Percentiles rank a stretch among this genome's conserved stretches.
Conservation (phyloP, 768 basidiomycete genomes). For the Psilocybe azurescens region DNA sequence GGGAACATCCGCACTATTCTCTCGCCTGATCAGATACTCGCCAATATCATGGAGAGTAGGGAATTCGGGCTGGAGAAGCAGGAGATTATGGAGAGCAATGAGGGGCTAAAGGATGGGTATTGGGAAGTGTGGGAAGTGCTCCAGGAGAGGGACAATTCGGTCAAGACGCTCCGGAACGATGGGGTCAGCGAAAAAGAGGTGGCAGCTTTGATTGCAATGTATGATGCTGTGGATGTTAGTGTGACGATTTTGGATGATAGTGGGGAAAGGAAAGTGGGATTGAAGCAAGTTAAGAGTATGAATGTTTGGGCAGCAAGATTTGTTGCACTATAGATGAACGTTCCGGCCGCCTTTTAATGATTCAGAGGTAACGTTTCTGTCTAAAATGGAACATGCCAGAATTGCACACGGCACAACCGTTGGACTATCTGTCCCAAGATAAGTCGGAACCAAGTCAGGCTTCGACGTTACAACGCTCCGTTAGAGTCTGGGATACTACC, state of each 20-base stretch:
- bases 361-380: too few relatives aligned
- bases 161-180: not conserved
- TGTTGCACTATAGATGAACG: not conserved
- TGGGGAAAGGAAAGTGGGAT: not conserved
- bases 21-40: slow-evolving; percentile 10
- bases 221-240: slow-evolving; percentile 1
- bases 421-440: too few relatives aligned
- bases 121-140: slow-evolving; percentile 17
- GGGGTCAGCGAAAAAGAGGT: not conserved
- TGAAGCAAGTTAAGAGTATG: not conserved
- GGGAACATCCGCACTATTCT: slow-evolving; percentile 18
- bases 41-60: slow-evolving; percentile 6
- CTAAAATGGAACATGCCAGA: too few relatives aligned
- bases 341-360: too few relatives aligned
- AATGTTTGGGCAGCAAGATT: slow-evolving; percentile 1
- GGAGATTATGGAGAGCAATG: slow-evolving; percentile 2
- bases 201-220: not conserved
- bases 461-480: too few relatives aligned
- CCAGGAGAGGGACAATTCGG: not conserved
- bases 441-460: too few relatives aligned
- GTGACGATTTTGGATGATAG: not conserved
- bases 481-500: too few relatives aligned
- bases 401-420: too few relatives aligned
- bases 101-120: slow-evolving; percentile 12
- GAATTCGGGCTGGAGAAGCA: slow-evolving; percentile 9